Percentiles rank a stretch among this genome's conserved stretches.
These are phyloP conservation scores for Talaromyces ruber DNA, from an alignment of 495 filamentous ascomycete species.

Conservation along the genomic window DNA sequence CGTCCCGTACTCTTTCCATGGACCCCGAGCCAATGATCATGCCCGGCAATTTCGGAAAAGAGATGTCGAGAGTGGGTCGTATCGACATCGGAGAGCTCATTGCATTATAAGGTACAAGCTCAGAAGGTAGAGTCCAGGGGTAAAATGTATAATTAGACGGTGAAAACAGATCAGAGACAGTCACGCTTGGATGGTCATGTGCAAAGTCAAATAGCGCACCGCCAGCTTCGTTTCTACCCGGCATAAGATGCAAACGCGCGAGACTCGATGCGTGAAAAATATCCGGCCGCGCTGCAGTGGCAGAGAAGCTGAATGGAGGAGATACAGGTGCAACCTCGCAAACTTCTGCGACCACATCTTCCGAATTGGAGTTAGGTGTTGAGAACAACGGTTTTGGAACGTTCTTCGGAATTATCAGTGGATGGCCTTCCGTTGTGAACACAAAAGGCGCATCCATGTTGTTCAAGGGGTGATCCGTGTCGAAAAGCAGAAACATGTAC, in stretches of 20 bases:
- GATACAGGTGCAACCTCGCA: slow-evolving; percentile 54
- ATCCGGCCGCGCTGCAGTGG: slow-evolving; percentile 75
- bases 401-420: slow-evolving; percentile 69
- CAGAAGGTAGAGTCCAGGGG: slow-evolving; percentile 80
- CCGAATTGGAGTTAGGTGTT: not conserved
- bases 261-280: slow-evolving; percentile 87
- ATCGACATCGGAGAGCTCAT: slow-evolving; percentile 55
- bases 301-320: slow-evolving; percentile 61
- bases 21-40: slow-evolving; percentile 41
- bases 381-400: slow-evolving; percentile 7
- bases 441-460: slow-evolving; percentile 78
- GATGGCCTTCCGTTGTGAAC: slow-evolving; percentile 94
- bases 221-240: slow-evolving; percentile 40
- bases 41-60: slow-evolving; percentile 64
- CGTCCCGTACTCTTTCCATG: slow-evolving; percentile 58
- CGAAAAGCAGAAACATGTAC: slow-evolving; percentile 87
- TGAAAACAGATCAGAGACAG: slow-evolving; percentile 48
- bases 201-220: slow-evolving; percentile 46
- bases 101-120: slow-evolving; percentile 65
- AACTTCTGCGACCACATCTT: slow-evolving; percentile 7
- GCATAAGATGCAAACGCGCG: slow-evolving; percentile 70
- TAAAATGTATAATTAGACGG: slow-evolving; percentile 77
- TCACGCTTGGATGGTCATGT: slow-evolving; percentile 44
- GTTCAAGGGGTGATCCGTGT: slow-evolving; percentile 79
- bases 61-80: slow-evolving; percentile 64